A percentile compares a stretch with the other conserved stretches of the same genome.
phyloP scores from a whole-genome alignment of 2,329 filamentous ascomycete genomes.

The Arachnopeziza araneosa region DNA sequence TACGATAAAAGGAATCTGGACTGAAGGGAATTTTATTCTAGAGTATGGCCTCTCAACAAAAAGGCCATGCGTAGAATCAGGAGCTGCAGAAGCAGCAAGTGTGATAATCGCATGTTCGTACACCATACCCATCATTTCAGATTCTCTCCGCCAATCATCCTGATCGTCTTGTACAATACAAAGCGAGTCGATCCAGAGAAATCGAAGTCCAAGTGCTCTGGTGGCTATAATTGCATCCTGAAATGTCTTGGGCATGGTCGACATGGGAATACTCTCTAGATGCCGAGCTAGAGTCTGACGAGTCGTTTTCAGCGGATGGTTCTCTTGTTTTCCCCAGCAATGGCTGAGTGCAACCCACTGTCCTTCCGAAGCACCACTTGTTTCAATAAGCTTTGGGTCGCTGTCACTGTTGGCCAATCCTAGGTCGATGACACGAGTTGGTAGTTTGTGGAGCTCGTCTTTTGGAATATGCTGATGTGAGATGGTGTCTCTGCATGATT shows the following conservation, averaged over 20 bases:
- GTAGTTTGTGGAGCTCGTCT: neutral
- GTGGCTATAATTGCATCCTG: too few relatives aligned
- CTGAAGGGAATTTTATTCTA: too few relatives aligned
- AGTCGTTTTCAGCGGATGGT: neutral
- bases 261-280: neutral
- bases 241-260: neutral
- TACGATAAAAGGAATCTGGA: too few relatives aligned
- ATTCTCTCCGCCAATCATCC: constrained; percentile 2
- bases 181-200: too few relatives aligned
- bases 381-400: neutral
- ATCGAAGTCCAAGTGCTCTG: too few relatives aligned
- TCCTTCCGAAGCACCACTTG: too few relatives aligned
- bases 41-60: neutral
- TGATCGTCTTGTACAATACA: constrained; percentile 4
- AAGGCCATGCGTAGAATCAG: neutral
- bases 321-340: constrained; percentile 1
- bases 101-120: constrained; percentile 1
- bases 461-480: neutral
- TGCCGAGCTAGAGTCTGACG: neutral
- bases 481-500: neutral
- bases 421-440: neutral
- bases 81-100: neutral
- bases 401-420: neutral
- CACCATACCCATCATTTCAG: neutral
- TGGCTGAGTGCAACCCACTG: constrained; percentile 3